These are phyloP conservation scores for Chytriomyces confervae DNA, from an alignment of 192 early-diverging fungal genomes.

Conservation along the genomic window DNA sequence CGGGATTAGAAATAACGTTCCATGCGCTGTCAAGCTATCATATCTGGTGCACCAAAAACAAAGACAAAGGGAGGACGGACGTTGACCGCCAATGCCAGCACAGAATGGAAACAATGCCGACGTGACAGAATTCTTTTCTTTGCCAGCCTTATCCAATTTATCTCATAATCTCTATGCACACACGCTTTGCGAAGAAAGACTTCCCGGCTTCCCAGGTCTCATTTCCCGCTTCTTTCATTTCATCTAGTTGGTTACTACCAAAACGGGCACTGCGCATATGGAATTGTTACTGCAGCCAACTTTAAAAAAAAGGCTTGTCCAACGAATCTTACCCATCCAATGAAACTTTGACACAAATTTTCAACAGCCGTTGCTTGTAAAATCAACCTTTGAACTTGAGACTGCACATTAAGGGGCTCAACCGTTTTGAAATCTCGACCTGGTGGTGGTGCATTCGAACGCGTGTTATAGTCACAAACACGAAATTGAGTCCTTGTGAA, in stretches of 20 bases:
- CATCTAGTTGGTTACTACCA: neutral
- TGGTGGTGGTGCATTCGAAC: neutral
- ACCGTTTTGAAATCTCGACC: constrained; percentile 83
- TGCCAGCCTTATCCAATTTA: neutral
- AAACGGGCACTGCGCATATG: neutral
- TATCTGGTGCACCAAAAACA: too few species aligned
- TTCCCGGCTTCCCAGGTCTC: neutral
- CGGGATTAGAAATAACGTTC: too few species aligned
- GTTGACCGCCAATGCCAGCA: too few species aligned
- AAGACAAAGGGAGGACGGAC: too few species aligned
- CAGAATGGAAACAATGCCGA: too few species aligned
- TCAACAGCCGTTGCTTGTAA: constrained; percentile 79
- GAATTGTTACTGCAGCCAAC: neutral
- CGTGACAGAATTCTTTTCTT: too few species aligned
- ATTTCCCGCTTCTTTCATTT: neutral
- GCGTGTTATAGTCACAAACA: neutral
- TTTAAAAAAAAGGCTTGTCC: neutral
- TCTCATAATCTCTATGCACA: neutral
- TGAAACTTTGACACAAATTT: constrained; percentile 72
- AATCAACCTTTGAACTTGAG: constrained; percentile 86
- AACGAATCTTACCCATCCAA: constrained; percentile 27
- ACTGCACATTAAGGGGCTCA: constrained; percentile 69
- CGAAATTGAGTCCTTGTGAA: neutral
- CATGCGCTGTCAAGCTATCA: too few species aligned
- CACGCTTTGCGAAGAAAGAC: neutral